These are phyloP conservation scores for Novymonas esmeraldas DNA, from an alignment of 208 protist species.

Conservation along the genomic window DNA sequence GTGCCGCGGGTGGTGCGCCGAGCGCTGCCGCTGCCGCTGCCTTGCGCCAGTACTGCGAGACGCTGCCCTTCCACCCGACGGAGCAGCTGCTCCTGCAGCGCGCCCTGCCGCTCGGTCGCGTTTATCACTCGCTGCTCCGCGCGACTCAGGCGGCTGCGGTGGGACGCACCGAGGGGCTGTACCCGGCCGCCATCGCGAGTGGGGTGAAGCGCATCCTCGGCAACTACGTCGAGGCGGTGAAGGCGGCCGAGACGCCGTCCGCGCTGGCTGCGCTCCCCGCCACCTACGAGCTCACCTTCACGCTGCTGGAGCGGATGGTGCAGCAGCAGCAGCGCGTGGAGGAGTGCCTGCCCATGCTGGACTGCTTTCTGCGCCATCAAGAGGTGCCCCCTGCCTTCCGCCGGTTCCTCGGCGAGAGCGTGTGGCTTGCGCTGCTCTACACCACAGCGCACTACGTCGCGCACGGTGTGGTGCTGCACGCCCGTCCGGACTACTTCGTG, in stretches of 20 bases:
- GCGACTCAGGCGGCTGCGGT: conserved; percentile 42
- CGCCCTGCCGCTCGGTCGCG: conserved; percentile 57
- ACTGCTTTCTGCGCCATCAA: conserved; percentile 49
- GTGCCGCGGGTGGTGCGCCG: background rate
- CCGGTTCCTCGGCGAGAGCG: conserved; percentile 58
- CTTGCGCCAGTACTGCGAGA: conserved; percentile 18
- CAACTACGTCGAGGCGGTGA: conserved; percentile 63
- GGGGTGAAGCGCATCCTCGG: conserved; percentile 46
- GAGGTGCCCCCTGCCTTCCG: conserved; percentile 70
- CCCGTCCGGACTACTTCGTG: conserved; percentile 77
- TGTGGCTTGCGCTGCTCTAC: conserved; percentile 80
- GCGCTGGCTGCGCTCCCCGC: conserved; percentile 40
- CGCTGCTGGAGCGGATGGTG: conserved; percentile 47
- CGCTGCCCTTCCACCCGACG: conserved; percentile 62
- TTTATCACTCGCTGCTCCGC: conserved; percentile 43
- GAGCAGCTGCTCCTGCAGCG: conserved; percentile 56
- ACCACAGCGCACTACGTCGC: conserved; percentile 85
- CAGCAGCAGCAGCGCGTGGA: conserved; percentile 7
- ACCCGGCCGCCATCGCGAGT: conserved; percentile 57
- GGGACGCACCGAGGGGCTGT: conserved; percentile 53
- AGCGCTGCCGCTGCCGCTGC: background rate
- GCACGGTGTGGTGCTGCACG: conserved; percentile 86
- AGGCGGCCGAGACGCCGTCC: conserved; percentile 35
- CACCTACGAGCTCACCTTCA: conserved; percentile 57
- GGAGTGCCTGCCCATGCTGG: conserved; percentile 39